Evolutionary conservation across 176 grass and related monocot species (phyloP), one percentile per base, ranked within the genome.

Genomic region (Oropetium thomaeum): DNA sequence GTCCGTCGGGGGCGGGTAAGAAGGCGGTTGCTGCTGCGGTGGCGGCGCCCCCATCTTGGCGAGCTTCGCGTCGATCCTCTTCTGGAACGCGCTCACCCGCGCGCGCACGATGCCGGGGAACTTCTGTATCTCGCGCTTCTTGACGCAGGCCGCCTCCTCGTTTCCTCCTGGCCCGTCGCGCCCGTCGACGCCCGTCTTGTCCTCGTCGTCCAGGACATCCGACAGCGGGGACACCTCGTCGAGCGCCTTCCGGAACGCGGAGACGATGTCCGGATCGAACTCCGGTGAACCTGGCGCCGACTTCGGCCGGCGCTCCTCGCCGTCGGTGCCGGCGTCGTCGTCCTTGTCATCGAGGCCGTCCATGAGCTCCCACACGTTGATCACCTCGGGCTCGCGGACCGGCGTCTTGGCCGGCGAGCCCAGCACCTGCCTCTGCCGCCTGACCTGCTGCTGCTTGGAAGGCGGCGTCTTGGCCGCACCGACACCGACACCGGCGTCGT

Each of bases 361-460:
- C 96, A 99, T 99, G 85, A 99, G 92, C 76, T 99, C 96, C 96
- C 89, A 99, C 27, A 93, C 91, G 40, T 96, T 96, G 69, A 99
- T 99, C 57, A 92, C 77, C 82, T 99, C 92, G 1, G 89, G 92
- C 51, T 96, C 92, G 39, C 75, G 70, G 9, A 45, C 59, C 11
- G 84, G 86, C 4, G 96, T 82, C 79, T 88, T 84, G 76, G 75
- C 81, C 11, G 84, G 96, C n/a, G 89, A 86, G 13, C 69, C 75
- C 1, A 80, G 45, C 86, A 79, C 38, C 25, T 85, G 88, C 49
- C 51, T 80, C 39, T 83, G 83, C 67, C 67, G 71, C 86, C 63
- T 81, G 44, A 82, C 66, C 12, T 74, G 35, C 75, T 85, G 85
- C 44, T 59, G 65, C 64, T 40, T 40, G n/a, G 32, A 7, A 30